phyloP scores from a whole-genome alignment of 2,329 filamentous ascomycete species.

The Pseudogymnoascus sp. region DNA sequence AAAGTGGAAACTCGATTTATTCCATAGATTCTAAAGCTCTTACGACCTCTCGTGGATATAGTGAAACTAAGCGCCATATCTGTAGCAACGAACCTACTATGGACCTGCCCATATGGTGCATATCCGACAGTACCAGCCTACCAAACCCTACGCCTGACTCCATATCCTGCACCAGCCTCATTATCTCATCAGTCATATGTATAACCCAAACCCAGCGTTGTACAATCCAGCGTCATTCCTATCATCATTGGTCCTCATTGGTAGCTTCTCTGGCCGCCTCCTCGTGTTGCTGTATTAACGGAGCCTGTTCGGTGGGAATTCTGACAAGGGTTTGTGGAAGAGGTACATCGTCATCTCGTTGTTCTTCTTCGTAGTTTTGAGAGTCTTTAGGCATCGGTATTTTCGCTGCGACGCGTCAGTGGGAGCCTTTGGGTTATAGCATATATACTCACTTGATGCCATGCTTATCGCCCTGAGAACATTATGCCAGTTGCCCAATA shows the following conservation, averaged over 20 bases:
- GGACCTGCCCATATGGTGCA: neutral
- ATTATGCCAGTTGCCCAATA: constrained; percentile 81
- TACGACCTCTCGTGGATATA: neutral
- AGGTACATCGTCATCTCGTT: constrained; percentile 35
- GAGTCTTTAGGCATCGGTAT: constrained; percentile 51
- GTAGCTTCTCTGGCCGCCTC: constrained; percentile 31
- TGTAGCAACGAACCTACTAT: neutral
- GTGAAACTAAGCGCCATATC: constrained; percentile 4
- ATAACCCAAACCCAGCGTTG: neutral
- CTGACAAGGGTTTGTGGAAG: constrained; percentile 76
- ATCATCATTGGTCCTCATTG: constrained; percentile 1
- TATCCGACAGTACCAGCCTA: neutral
- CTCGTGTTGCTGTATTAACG: constrained; percentile 52
- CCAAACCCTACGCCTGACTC: constrained; percentile 6
- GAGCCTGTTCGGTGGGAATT: constrained; percentile 73
- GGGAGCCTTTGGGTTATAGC: constrained; percentile 10
- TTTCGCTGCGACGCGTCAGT: constrained; percentile 46
- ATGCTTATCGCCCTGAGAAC: constrained; percentile 78
- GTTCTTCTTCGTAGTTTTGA: constrained; percentile 33
- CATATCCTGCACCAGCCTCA: neutral
- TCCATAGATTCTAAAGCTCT: neutral
- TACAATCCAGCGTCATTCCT: neutral
- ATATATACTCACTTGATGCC: constrained; percentile 60
- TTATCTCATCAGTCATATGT: constrained; percentile 5
- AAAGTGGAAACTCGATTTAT: constrained; percentile 3